Percentiles rank a stretch among this genome's conserved stretches.
phyloP scores from a whole-genome alignment of 768 basidiomycete species.

The Naganishia friedmannii region DNA sequence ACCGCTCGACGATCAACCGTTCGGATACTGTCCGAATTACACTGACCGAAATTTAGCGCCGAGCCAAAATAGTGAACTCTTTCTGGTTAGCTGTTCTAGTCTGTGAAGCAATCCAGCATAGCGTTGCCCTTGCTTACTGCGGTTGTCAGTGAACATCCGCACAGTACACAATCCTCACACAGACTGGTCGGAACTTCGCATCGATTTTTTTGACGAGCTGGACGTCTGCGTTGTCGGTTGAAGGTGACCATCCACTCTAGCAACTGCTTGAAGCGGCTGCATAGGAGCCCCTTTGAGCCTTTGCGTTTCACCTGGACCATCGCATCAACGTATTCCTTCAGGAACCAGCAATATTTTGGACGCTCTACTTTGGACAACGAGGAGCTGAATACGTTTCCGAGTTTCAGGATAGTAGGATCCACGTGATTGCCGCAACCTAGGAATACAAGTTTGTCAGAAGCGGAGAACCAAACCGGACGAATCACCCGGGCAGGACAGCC shows the following conservation, averaged over 20 bases:
- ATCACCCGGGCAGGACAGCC: not conserved
- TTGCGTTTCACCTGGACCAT: not conserved
- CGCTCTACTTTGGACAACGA: not conserved
- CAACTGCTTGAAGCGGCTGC: not conserved
- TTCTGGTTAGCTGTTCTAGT: not conserved
- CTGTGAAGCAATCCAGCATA: conserved; percentile 2
- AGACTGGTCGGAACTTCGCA: not conserved
- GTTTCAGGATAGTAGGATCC: not conserved
- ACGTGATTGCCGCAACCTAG: not conserved
- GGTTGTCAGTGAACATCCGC: not conserved
- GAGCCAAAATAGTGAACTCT: conserved; percentile 14
- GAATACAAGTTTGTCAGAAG: not conserved
- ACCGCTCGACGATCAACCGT: not conserved
- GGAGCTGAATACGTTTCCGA: not conserved
- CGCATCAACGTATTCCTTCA: not conserved
- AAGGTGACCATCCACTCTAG: not conserved
- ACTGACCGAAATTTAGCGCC: not conserved
- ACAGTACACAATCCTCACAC: not conserved
- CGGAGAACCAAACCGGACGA: not conserved
- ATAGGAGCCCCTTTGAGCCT: no score
- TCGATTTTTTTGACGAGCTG: not conserved
- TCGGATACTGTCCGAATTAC: not conserved
- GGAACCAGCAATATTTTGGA: not conserved
- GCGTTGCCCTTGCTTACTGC: conserved; percentile 12
- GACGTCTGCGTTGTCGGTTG: not conserved